Base-by-base conservation (phyloP, 1,284 basidiomycete genomes). In the Moesziomyces globuligerus region DNA sequence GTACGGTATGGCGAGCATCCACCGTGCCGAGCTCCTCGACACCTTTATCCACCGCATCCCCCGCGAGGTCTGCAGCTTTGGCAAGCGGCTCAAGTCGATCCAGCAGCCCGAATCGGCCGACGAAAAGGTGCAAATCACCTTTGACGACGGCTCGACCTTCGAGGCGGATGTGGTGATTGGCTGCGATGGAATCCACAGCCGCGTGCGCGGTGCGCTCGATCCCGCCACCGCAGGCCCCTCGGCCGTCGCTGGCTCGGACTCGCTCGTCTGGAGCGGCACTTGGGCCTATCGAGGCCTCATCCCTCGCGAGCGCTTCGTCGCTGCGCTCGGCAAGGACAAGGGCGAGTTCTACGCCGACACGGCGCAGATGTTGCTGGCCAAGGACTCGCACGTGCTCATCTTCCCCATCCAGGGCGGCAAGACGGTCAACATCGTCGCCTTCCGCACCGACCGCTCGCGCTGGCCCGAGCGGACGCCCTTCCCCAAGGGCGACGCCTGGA, bases 371-470 rank as follows among this genome's bases (percentile, higher is more conserved):
- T 48, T 45, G 57, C 41, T 32, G 32, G 88, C 57, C 26, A 48
- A 51, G 13, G 61, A 71, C 38, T 57, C 57, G 86, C 88, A 89
- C 75, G 79, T 88, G 28, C 86, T 88, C 46, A 85, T 85, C 4
- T 88, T 87, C 74, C 86, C 87, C 1, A 87, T 89, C 57, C 83
- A 85, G 15, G 66, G 66, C 8, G 76, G 76, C 9, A 54, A 38
- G 24, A 70, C 87, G 85, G 84, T 88, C 48, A 89, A 89, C 71
- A 75, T 89, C 10, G 87, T 88, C 9, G 84, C 85, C 0, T 88
- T 88, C 61, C 76, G 78, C 2, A 84, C 86, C 0, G 84, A 87
- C 47, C 81, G 81, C 7, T 83, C 83, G 0, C 81, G 79, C 20
- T 85, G 85, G 10, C 82, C 85, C 0, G 70, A 83, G 21, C 58